Evolutionary conservation across 2,329 filamentous ascomycete species (phyloP).

Genomic region (Stagonosporopsis chrysanthemi): DNA sequence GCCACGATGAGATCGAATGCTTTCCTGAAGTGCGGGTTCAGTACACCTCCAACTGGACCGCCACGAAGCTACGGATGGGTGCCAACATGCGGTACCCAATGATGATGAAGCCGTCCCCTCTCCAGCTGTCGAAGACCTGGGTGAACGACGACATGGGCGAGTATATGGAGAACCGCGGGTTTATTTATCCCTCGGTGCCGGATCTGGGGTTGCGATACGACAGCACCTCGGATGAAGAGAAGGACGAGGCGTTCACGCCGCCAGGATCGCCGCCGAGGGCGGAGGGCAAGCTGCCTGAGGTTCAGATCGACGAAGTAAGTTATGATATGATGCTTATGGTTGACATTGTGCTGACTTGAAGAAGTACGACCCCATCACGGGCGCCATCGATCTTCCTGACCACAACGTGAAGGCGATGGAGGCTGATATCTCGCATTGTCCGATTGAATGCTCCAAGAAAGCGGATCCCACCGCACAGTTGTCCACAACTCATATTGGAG

Average conservation of each 20-base stretch:
- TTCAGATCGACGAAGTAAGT: not conserved
- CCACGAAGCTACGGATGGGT: not conserved
- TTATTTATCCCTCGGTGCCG: not conserved
- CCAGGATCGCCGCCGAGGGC: not conserved
- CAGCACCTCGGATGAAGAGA: not conserved
- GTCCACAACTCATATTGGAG: not conserved
- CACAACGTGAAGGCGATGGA: not conserved
- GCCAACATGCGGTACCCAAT: not conserved
- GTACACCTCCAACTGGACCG: conserved; percentile 13
- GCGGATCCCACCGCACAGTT: not conserved
- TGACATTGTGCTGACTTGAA: not conserved
- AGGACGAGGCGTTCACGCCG: conserved; percentile 1
- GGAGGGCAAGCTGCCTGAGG: not conserved
- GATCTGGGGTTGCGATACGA: not conserved
- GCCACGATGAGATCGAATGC: not conserved
- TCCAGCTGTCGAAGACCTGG: conserved; percentile 4
- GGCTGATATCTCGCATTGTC: not conserved
- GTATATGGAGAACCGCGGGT: not conserved
- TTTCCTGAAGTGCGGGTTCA: not conserved
- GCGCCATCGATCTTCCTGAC: not conserved
- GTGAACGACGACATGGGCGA: not conserved
- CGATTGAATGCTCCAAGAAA: not conserved
- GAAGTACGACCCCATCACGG: not conserved
- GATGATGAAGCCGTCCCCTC: conserved; percentile 3
- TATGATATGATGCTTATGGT: not conserved